Percentiles rank a stretch among this genome's conserved stretches.
phyloP scores from a whole-genome alignment of 805 yeast species.

The Starmerella sirachaensis region DNA sequence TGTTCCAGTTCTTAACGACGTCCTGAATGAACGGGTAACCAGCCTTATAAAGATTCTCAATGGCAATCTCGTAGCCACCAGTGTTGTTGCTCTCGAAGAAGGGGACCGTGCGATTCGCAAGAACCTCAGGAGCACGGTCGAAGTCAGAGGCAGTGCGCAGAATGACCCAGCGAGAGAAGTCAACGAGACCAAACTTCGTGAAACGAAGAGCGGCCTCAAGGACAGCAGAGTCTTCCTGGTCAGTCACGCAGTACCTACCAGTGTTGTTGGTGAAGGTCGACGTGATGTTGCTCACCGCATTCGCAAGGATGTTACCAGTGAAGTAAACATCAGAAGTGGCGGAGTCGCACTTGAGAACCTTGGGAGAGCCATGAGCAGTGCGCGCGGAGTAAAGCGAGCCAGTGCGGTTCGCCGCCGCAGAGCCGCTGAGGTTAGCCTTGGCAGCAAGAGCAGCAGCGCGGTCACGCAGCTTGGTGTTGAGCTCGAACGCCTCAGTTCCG shows the following conservation, averaged over 20 bases:
- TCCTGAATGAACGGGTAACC: slow-evolving; percentile 46
- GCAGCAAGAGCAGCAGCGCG: slow-evolving; percentile 44
- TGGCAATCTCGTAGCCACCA: slow-evolving; percentile 42
- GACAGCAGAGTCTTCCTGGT: slow-evolving; percentile 58
- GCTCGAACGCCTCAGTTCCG: slow-evolving; percentile 55
- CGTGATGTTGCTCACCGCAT: slow-evolving; percentile 40
- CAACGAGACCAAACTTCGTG: slow-evolving; percentile 43
- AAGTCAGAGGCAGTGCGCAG: slow-evolving; percentile 54
- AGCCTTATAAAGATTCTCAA: slow-evolving; percentile 42
- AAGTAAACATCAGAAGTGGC: slow-evolving; percentile 51
- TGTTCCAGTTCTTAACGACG: slow-evolving; percentile 35
- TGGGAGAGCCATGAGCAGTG: slow-evolving; percentile 41
- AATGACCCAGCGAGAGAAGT: slow-evolving; percentile 44
- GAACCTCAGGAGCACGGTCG: slow-evolving; percentile 40
- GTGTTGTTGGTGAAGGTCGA: slow-evolving; percentile 44
- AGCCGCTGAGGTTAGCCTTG: slow-evolving; percentile 34
- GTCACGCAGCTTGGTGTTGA: slow-evolving; percentile 47
- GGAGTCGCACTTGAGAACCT: slow-evolving; percentile 43
- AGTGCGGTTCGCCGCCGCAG: slow-evolving; percentile 34
- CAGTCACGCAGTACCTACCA: slow-evolving; percentile 47
- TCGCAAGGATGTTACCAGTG: slow-evolving; percentile 41
- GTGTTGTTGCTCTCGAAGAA: slow-evolving; percentile 40
- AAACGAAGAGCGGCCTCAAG: slow-evolving; percentile 48
- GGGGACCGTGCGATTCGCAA: slow-evolving; percentile 35
- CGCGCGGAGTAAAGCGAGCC: slow-evolving; percentile 38